Conservation (phyloP, 352 stramenopile genomes). For the Phytopythium mirpurense region DNA sequence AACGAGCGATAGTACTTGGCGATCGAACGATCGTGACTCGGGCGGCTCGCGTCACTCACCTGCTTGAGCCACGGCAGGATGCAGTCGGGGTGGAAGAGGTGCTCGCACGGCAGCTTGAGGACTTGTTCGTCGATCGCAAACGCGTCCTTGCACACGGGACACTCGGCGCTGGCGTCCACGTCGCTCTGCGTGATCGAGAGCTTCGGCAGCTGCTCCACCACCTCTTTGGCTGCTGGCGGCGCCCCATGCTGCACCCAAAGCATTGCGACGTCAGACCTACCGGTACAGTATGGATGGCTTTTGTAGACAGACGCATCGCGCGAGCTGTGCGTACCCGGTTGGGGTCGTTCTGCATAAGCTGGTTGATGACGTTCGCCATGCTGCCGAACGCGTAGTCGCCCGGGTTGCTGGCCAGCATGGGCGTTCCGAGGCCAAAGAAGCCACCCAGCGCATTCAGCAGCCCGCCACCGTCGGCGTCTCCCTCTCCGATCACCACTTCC, state of each 20-base stretch:
- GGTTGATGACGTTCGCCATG: conserved; percentile 81
- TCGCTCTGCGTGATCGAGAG: conserved; percentile 69
- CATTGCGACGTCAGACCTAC: neutral
- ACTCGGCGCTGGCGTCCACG: conserved; percentile 74
- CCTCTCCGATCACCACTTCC: conserved; percentile 73
- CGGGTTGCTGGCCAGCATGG: conserved; percentile 50
- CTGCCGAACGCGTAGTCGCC: conserved; percentile 85
- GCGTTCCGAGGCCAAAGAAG: conserved; percentile 29
- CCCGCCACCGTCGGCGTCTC: conserved; percentile 33
- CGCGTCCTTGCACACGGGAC: conserved; percentile 82
- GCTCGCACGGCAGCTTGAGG: conserved; percentile 65
- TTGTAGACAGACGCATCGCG: too few species aligned
- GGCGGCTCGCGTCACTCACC: too few species aligned
- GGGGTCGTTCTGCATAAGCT: conserved; percentile 86
- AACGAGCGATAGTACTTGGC: too few species aligned
- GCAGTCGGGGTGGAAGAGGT: conserved; percentile 82
- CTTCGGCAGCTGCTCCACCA: conserved; percentile 69
- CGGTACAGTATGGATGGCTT: too few species aligned
- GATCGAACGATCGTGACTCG: too few species aligned
- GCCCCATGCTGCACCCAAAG: conserved; percentile 52
- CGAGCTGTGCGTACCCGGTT: conserved; percentile 48
- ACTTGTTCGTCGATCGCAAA: conserved; percentile 77
- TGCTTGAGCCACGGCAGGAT: conserved; percentile 84
- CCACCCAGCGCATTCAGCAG: conserved; percentile 59
- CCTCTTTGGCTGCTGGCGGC: conserved; percentile 67